Conservation (phyloP, 495 filamentous ascomycete genomes). For the Chaetomium cochliodes region DNA sequence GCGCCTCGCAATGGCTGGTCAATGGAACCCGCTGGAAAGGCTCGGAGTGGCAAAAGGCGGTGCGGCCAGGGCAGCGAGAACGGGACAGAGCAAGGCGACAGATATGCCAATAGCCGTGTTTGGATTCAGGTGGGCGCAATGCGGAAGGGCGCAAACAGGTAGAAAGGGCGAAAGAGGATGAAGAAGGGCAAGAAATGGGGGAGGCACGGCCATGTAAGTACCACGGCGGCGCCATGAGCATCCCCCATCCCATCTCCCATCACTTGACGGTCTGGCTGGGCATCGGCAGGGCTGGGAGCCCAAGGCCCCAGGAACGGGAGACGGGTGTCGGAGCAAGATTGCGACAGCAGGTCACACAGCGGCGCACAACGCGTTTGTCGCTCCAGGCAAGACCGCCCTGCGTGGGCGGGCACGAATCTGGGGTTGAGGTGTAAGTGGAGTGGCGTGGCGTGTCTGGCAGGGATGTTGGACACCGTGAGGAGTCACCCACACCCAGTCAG, state of each 20-base stretch:
- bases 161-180: slow-evolving; percentile 8
- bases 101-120: slow-evolving; percentile 7
- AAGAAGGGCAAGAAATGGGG: slow-evolving; percentile 10
- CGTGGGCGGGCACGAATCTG: slow-evolving; percentile 30
- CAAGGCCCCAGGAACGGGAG: slow-evolving; percentile 20
- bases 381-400: slow-evolving; percentile 20
- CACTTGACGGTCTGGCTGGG: slow-evolving; percentile 19
- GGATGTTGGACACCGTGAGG: slow-evolving; percentile 20
- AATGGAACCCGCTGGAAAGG: slow-evolving; percentile 33
- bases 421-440: slow-evolving; percentile 24
- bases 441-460: slow-evolving; percentile 13
- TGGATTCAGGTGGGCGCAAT: not conserved
- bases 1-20: slow-evolving; percentile 17
- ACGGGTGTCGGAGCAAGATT: slow-evolving; percentile 26
- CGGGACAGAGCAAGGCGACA: not conserved
- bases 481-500: slow-evolving; percentile 28
- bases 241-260: not conserved
- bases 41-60: slow-evolving; percentile 25
- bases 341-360: slow-evolving; percentile 33
- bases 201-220: slow-evolving; percentile 15
- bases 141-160: not conserved
- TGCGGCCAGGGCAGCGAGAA: not conserved
- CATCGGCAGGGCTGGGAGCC: slow-evolving; percentile 21
- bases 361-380: slow-evolving; percentile 31
- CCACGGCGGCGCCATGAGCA: not conserved